Evolutionary conservation across 257 asterid species (phyloP), one percentile per base, ranked within the genome.

Genomic region (Schizonepeta tenuifolia): DNA sequence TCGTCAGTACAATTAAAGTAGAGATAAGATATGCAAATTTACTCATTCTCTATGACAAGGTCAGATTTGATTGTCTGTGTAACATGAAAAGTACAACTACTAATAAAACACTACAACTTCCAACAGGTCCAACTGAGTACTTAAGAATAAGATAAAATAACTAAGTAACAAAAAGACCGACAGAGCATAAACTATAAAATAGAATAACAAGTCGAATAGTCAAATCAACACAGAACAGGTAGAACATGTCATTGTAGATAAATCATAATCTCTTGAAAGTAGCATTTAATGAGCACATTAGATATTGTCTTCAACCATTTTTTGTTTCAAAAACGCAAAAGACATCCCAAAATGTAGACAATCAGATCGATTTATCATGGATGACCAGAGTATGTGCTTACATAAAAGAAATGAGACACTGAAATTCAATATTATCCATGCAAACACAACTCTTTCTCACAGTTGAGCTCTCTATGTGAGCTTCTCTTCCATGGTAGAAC

Each of bases 381-480:
- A 44, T 35, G 41, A 20, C 14, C 13, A 35, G 46, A 54, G 47
- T 15, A 41, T 24, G 44, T 14, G 69, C 24, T 53, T 35, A 14
- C 13, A 62, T 50, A 44, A 26, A 7, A 63, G 44, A 9, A 4
- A 3, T 13, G 14, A 8, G 18, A 41, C 36, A 5, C 22, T 18
- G 20, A 65, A 40, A 38, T 54, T 54, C 60, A 9, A 53, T 13
- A 51, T 47, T 49, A 38, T 58, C 65, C 77, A 50, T n/a, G 65
- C 56, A 51, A 2, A 17, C 40, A 59, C 28, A 11, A n/a, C 54
- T 67, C 51, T 67, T 44, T 54, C 53, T 54, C 9, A 54, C 14
- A 54, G 15, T 20, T 67, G 26, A 72, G 21, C 73, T 46, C 55
- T 26, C 21, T 56, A 33, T 12, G 6, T 44, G 41, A 17, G 36